phyloP scores from a whole-genome alignment of 208 protist species.

The Giardia muris region DNA sequence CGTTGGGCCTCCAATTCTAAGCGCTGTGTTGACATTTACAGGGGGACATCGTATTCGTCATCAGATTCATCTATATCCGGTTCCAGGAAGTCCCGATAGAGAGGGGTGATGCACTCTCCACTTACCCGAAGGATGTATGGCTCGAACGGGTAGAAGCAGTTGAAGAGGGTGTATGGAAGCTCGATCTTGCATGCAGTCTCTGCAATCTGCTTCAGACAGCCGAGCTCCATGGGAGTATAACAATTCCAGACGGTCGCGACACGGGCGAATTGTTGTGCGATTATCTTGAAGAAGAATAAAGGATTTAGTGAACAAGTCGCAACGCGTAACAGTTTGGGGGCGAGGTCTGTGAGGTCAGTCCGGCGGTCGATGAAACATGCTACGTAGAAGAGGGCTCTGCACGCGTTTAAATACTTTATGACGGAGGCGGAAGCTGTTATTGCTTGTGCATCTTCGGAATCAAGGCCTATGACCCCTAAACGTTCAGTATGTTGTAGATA shows the following conservation, averaged over 20 bases:
- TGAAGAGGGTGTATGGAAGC: neutral
- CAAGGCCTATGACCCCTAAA: neutral
- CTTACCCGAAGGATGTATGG: neutral
- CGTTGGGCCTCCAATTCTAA: neutral
- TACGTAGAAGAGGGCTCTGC: neutral
- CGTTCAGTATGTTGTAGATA: neutral
- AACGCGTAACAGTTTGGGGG: neutral
- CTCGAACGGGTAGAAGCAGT: neutral
- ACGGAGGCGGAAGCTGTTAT: neutral
- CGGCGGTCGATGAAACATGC: neutral
- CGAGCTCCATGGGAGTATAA: neutral
- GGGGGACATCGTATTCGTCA: neutral
- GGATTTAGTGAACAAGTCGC: neutral
- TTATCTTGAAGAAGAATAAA: neutral
- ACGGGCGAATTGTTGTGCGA: neutral
- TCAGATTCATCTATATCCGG: neutral
- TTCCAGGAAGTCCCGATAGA: neutral
- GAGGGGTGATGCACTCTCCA: neutral
- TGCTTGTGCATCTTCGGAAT: neutral
- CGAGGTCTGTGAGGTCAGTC: too few relatives aligned
- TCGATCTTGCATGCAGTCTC: neutral
- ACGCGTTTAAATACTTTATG: neutral
- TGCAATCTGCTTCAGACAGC: neutral
- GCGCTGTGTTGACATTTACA: neutral
- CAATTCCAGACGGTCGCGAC: neutral